Percentiles rank a stretch among this genome's conserved stretches.
These are phyloP conservation scores for Laburnicola sp. DNA, from an alignment of 2,329 filamentous ascomycete genomes.

Conservation along the genomic window DNA sequence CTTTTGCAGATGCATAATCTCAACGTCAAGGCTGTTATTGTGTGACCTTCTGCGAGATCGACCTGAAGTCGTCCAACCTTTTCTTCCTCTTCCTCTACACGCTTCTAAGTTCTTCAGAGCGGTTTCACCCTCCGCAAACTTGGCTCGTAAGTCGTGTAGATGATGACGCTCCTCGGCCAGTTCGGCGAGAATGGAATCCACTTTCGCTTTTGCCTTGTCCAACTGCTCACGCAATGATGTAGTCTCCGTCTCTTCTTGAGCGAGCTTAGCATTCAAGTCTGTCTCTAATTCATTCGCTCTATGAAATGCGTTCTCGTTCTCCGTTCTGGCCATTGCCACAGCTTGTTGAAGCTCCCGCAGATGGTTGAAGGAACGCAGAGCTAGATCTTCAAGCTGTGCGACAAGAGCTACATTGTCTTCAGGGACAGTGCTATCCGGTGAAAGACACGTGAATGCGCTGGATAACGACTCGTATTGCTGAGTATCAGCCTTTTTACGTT, in stretches of 20 bases:
- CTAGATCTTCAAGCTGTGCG: constrained; percentile 50
- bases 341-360: constrained; percentile 52
- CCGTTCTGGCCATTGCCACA: constrained; percentile 51
- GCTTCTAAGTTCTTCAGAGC: constrained; percentile 77
- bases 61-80: constrained; percentile 69
- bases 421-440: constrained; percentile 39
- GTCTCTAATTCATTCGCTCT: constrained; percentile 47
- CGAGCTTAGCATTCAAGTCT: constrained; percentile 42
- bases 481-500: constrained; percentile 50
- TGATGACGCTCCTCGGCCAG: constrained; percentile 70
- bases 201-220: constrained; percentile 52
- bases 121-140: constrained; percentile 80
- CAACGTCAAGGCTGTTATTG: constrained; percentile 74
- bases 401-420: constrained; percentile 45
- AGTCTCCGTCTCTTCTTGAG: constrained; percentile 44
- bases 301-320: constrained; percentile 49
- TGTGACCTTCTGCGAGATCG: constrained; percentile 76
- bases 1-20: constrained; percentile 69
- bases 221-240: constrained; percentile 49
- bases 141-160: constrained; percentile 67
- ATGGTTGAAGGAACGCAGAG: constrained; percentile 48
- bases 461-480: constrained; percentile 35
- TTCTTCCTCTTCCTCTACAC: constrained; percentile 73
- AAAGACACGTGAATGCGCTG: constrained; percentile 45
- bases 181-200: constrained; percentile 53